Conservation (phyloP, 768 basidiomycete species). For the Mrakia frigida region DNA sequence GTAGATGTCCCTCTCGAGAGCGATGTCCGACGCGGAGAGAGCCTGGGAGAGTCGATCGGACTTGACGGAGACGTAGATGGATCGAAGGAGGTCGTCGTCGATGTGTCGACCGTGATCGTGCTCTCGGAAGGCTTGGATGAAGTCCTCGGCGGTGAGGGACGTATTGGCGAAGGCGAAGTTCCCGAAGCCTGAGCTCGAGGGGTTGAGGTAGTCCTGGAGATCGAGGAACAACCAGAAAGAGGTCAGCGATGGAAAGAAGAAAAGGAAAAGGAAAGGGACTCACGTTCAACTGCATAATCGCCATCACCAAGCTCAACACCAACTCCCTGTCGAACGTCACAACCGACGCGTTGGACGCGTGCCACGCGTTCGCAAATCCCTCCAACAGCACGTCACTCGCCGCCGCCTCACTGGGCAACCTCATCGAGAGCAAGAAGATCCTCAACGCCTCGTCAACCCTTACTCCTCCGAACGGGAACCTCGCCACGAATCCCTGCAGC, state of each 20-base stretch:
- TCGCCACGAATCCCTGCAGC: slow-evolving; percentile 76
- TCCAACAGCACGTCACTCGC: slow-evolving; percentile 68
- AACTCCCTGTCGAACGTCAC: slow-evolving; percentile 76
- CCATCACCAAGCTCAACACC: slow-evolving; percentile 67
- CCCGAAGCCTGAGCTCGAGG: slow-evolving; percentile 37
- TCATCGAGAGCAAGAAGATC: slow-evolving; percentile 76
- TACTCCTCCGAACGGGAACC: slow-evolving; percentile 76
- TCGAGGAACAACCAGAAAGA: neutral
- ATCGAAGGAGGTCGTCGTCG: slow-evolving; percentile 56
- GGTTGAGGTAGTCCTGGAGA: slow-evolving; percentile 61
- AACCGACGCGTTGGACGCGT: slow-evolving; percentile 72
- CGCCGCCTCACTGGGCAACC: slow-evolving; percentile 53
- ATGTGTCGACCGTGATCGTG: slow-evolving; percentile 67
- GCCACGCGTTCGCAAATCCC: slow-evolving; percentile 82
- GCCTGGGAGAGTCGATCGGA: slow-evolving; percentile 67
- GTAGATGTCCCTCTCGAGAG: slow-evolving; percentile 51
- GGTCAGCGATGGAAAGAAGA: neutral
- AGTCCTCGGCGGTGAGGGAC: slow-evolving; percentile 64
- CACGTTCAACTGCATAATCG: slow-evolving; percentile 74
- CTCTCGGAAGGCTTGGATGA: slow-evolving; percentile 73
- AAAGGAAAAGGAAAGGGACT: neutral
- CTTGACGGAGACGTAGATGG: slow-evolving; percentile 27
- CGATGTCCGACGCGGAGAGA: slow-evolving; percentile 48
- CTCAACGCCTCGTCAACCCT: slow-evolving; percentile 84
- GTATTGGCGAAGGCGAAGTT: slow-evolving; percentile 39